Evolutionary conservation across 2,329 filamentous ascomycete species (phyloP).

Genomic region (Hypoxylon sp.): DNA sequence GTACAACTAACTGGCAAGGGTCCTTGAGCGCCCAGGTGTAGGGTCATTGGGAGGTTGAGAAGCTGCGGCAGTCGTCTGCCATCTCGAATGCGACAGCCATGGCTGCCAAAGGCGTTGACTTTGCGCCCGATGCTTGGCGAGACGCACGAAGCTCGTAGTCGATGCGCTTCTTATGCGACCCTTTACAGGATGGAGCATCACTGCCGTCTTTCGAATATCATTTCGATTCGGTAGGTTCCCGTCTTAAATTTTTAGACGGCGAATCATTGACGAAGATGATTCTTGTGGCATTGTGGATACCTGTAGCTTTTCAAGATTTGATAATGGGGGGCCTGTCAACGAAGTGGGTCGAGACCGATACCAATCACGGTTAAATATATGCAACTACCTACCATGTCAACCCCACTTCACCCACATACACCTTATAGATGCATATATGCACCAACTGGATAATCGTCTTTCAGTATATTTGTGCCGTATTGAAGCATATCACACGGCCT

Average conservation of each 20-base stretch:
- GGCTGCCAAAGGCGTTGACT: slow-evolving; percentile 55
- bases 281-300: slow-evolving; percentile 3
- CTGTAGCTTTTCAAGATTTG: slow-evolving; percentile 31
- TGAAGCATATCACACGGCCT: no score
- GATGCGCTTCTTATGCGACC: slow-evolving; percentile 60
- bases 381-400: background rate
- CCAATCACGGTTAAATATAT: slow-evolving; percentile 7
- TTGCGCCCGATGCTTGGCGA: slow-evolving; percentile 65
- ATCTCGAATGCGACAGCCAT: slow-evolving; percentile 58
- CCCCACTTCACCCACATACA: background rate
- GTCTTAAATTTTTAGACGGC: slow-evolving; percentile 11
- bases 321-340: slow-evolving; percentile 28
- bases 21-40: slow-evolving; percentile 44
- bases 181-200: slow-evolving; percentile 59
- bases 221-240: slow-evolving; percentile 37
- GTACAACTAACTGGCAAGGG: slow-evolving; percentile 60
- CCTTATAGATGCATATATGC: background rate
- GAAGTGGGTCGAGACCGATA: slow-evolving; percentile 13
- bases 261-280: slow-evolving; percentile 40
- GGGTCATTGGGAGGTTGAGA: slow-evolving; percentile 38
- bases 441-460: no score
- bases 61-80: slow-evolving; percentile 55
- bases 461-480: no score
- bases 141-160: slow-evolving; percentile 64
- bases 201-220: slow-evolving; percentile 49